These are phyloP conservation scores for Apiospora phragmitis DNA, from an alignment of 2,329 filamentous ascomycete species.

Conservation along the genomic window DNA sequence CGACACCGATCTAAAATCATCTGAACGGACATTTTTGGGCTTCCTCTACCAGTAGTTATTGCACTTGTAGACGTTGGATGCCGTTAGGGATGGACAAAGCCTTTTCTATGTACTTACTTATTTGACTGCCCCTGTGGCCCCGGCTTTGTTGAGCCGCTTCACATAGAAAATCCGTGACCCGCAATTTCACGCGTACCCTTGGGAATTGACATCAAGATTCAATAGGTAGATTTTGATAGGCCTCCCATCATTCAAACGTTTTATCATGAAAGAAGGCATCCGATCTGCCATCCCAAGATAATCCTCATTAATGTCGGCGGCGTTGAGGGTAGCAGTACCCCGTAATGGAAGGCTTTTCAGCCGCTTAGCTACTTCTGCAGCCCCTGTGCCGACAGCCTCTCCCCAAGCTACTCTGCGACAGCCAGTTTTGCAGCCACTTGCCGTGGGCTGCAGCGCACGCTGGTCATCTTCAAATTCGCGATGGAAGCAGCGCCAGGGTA, in stretches of 20 bases:
- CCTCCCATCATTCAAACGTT: background rate
- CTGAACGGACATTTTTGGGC: too few relatives aligned
- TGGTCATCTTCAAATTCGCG: conserved; percentile 63
- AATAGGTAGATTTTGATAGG: background rate
- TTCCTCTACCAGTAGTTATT: too few relatives aligned
- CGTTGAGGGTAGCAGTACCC: conserved; percentile 24
- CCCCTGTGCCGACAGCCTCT: background rate
- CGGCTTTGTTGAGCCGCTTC: background rate
- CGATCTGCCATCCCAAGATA: background rate
- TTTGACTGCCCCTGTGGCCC: background rate
- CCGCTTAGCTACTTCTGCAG: conserved; percentile 14
- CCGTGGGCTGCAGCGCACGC: background rate
- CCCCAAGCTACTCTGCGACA: background rate
- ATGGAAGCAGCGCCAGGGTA: conserved; percentile 80
- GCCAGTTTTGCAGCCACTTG: background rate
- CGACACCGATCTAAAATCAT: too few relatives aligned
- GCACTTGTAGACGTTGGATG: too few relatives aligned
- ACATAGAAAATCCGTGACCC: background rate
- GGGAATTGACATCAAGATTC: background rate
- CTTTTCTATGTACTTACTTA: background rate
- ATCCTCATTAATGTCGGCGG: conserved; percentile 11
- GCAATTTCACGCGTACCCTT: background rate
- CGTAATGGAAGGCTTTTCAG: conserved; percentile 25
- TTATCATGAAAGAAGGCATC: background rate
- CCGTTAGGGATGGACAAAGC: background rate